Conservation (phyloP, 1,284 basidiomycete genomes). For the Grifola frondosa region DNA sequence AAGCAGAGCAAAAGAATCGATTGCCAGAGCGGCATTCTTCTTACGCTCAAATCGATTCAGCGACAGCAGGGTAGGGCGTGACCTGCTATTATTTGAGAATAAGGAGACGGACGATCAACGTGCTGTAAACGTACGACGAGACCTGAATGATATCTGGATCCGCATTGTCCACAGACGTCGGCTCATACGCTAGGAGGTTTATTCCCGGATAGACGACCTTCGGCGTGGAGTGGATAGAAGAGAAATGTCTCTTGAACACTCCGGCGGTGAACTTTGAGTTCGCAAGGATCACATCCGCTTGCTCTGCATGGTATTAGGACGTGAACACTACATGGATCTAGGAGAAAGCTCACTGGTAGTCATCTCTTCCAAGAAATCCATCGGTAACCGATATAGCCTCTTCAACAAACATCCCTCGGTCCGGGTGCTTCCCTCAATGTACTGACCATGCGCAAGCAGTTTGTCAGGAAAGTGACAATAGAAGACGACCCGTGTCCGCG, state of each 20-base stretch:
- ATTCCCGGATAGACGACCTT: constrained; percentile 92
- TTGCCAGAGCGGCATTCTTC: constrained; percentile 86
- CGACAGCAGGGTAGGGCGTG: constrained; percentile 81
- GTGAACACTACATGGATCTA: neutral
- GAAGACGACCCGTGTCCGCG: constrained; percentile 82
- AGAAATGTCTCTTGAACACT: constrained; percentile 79
- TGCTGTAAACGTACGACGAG: constrained; percentile 75
- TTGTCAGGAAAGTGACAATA: constrained; percentile 99
- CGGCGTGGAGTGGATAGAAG: constrained; percentile 62
- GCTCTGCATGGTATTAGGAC: constrained; percentile 43
- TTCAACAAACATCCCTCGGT: constrained; percentile 57
- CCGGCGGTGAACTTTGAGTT: constrained; percentile 90
- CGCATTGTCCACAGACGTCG: constrained; percentile 35
- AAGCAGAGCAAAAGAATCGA: constrained; percentile 73
- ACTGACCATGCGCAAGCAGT: constrained; percentile 78
- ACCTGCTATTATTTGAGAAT: constrained; percentile 1
- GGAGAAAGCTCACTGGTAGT: constrained; percentile 76
- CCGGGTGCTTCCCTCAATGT: constrained; percentile 51
- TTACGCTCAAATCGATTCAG: constrained; percentile 96
- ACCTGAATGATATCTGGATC: constrained; percentile 58
- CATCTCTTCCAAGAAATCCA: constrained; percentile 88
- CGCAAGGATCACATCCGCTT: constrained; percentile 87
- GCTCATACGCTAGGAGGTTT: constrained; percentile 71
- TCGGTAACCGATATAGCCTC: constrained; percentile 79
- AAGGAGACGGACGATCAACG: neutral